Conservation (phyloP, 2,329 filamentous ascomycete species). For the Aspergillus texensis region DNA sequence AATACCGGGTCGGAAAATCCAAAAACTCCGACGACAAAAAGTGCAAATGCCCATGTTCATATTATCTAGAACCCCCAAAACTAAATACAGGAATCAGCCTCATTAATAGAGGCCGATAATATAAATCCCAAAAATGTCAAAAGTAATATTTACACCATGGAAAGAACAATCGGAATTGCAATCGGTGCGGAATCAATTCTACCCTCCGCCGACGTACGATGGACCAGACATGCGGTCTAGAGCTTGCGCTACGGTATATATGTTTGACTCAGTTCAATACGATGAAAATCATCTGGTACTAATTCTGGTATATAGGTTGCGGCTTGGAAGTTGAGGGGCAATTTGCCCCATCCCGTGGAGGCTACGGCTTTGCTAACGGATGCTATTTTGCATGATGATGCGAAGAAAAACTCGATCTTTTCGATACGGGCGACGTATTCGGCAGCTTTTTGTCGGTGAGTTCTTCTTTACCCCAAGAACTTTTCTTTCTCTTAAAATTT, state of each 20-base stretch:
- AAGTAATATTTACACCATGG: constrained; percentile 46
- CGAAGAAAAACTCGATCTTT: constrained; percentile 44
- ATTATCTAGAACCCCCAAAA: neutral
- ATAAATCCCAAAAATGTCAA: constrained; percentile 36
- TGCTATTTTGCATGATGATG: constrained; percentile 49
- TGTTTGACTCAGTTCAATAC: neutral
- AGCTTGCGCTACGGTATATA: constrained; percentile 43
- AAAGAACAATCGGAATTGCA: constrained; percentile 42
- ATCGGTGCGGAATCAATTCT: constrained; percentile 43
- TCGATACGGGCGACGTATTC: constrained; percentile 49
- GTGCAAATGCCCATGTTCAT: neutral
- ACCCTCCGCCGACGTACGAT: constrained; percentile 35
- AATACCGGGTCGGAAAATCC: constrained; percentile 20
- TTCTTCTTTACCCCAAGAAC: constrained; percentile 9
- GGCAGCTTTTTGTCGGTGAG: constrained; percentile 49
- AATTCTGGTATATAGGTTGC: constrained; percentile 37
- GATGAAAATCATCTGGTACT: neutral
- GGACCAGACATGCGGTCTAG: constrained; percentile 41
- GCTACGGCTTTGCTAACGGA: constrained; percentile 50
- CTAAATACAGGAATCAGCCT: neutral
- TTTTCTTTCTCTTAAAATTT: no score
- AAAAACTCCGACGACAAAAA: constrained; percentile 23
- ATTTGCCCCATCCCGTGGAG: constrained; percentile 50
- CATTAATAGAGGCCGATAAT: neutral
- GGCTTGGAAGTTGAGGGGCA: constrained; percentile 49